Percentiles rank a stretch among this genome's conserved stretches.
Evolutionary conservation across 148 eudicot species (phyloP).

Genomic region (Beta vulgaris): DNA sequence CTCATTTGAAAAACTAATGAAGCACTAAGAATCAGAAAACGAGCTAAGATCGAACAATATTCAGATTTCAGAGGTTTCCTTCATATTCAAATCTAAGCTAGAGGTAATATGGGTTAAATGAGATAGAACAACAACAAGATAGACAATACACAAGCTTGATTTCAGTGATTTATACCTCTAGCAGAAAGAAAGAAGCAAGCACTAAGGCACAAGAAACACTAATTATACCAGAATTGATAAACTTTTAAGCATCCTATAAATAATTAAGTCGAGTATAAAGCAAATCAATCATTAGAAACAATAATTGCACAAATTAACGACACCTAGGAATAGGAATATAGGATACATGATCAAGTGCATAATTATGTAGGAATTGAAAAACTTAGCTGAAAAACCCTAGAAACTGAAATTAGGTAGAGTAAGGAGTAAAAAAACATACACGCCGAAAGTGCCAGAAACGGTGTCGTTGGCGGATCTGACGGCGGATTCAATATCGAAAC

Average conservation of each 20-base stretch:
- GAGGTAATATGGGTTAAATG: neutral
- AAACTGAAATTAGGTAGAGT: neutral
- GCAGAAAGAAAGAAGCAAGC: neutral
- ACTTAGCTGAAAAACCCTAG: constrained; percentile 1
- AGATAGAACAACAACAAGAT: neutral
- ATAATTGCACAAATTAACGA: neutral
- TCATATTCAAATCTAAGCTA: neutral
- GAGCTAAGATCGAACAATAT: neutral
- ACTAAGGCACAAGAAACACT: neutral
- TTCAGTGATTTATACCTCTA: neutral
- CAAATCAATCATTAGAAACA: neutral
- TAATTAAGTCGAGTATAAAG: neutral
- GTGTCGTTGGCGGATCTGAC: constrained; percentile 85
- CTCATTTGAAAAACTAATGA: neutral
- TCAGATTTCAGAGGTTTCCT: too few relatives aligned
- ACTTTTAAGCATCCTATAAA: neutral
- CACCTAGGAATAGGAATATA: neutral
- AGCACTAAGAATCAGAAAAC: neutral
- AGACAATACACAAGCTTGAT: neutral
- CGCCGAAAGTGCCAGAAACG: constrained; percentile 80
- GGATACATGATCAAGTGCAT: neutral
- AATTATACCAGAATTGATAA: neutral
- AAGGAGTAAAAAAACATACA: constrained; percentile 40
- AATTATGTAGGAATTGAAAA: neutral
- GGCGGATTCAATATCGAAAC: constrained; percentile 95